Evolutionary conservation across 352 stramenopile species (phyloP).

Genomic region (Pythium brassicae): DNA sequence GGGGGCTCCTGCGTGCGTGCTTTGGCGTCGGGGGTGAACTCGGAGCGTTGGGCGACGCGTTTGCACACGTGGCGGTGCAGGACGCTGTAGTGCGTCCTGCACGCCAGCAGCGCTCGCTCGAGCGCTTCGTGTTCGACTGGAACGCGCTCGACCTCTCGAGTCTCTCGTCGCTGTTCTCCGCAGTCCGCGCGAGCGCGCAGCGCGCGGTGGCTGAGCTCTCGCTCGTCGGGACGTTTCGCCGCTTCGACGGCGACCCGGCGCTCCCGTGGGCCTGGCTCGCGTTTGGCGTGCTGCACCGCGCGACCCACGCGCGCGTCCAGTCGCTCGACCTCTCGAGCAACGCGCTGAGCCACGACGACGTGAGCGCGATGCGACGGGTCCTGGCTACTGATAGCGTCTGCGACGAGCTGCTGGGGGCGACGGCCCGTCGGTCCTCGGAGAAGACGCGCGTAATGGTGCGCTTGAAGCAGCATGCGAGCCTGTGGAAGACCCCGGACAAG

Average conservation of each 20-base stretch:
- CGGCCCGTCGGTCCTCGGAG: neutral
- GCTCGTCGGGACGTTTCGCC: constrained; percentile 20
- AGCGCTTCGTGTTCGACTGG: constrained; percentile 24
- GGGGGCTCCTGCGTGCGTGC: constrained; percentile 20
- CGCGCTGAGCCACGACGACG: constrained; percentile 24
- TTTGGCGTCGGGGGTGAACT: constrained; percentile 14
- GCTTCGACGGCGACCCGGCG: constrained; percentile 16
- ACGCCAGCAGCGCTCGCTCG: neutral
- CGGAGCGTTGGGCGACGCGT: neutral
- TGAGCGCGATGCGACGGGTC: constrained; percentile 17
- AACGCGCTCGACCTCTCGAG: constrained; percentile 21
- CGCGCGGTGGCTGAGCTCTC: constrained; percentile 24
- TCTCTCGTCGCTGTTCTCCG: constrained; percentile 38
- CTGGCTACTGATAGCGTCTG: constrained; percentile 3
- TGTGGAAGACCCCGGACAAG: constrained; percentile 3
- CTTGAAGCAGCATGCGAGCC: constrained; percentile 2
- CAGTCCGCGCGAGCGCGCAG: constrained; percentile 14
- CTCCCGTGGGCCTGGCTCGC: constrained; percentile 38
- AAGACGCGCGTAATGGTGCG: neutral
- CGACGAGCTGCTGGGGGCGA: constrained; percentile 1
- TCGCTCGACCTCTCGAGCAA: constrained; percentile 40
- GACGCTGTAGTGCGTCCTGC: no score
- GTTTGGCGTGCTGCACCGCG: constrained; percentile 22
- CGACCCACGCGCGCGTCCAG: constrained; percentile 14
- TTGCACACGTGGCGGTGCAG: neutral